Conservation (phyloP, 2,329 filamentous ascomycete genomes). For the Stachybotrys chartarum region DNA sequence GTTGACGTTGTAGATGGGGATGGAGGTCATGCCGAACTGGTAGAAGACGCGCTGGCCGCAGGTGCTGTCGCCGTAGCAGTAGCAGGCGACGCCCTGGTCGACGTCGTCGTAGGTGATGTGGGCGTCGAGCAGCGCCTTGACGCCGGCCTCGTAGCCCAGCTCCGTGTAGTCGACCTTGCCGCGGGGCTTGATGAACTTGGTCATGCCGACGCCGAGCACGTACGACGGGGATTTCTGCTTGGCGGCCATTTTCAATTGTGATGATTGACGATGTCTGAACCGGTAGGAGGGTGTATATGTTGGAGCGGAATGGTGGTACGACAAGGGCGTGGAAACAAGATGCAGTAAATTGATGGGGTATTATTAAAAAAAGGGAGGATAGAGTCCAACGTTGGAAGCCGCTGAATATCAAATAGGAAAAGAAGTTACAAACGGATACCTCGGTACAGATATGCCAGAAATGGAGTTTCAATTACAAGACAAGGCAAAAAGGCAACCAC, state of each 20-base stretch:
- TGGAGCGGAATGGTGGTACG: background rate
- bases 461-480: too few species aligned
- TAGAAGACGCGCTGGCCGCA: conserved; percentile 97
- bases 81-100: conserved; percentile 92
- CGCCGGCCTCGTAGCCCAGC: conserved; percentile 84
- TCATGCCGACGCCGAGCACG: conserved; percentile 96
- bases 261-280: background rate
- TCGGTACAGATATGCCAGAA: too few species aligned
- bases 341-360: background rate
- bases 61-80: conserved; percentile 93
- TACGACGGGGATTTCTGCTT: conserved; percentile 56
- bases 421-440: too few species aligned
- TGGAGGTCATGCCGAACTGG: conserved; percentile 95
- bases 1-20: conserved; percentile 97
- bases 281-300: background rate
- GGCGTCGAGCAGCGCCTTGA: conserved; percentile 79
- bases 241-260: conserved; percentile 33
- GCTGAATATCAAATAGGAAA: background rate
- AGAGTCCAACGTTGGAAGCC: background rate
- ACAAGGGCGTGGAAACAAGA: background rate
- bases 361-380: background rate
- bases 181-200: conserved; percentile 96
- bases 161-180: conserved; percentile 93
- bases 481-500: too few species aligned
- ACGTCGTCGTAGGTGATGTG: conserved; percentile 96